These are phyloP conservation scores for Camelina hispida DNA, from an alignment of 345 rosid genomes.

Conservation along the genomic window DNA sequence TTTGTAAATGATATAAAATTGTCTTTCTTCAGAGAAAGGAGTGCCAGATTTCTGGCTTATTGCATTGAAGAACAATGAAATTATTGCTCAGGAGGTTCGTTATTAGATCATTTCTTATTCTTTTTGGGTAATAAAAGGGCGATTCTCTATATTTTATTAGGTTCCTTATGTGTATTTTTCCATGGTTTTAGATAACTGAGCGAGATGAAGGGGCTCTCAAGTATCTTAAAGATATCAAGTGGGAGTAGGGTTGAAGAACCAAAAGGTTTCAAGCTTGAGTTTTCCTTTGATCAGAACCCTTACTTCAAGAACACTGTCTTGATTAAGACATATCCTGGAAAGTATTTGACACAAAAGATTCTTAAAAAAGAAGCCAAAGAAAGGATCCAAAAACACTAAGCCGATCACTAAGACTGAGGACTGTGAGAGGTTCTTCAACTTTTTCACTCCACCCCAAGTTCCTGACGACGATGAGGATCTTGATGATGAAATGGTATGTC, in stretches of 20 bases:
- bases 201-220: constrained; percentile 93
- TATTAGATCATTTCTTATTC: background rate
- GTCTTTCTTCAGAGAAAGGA: constrained; percentile 72
- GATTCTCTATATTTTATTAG: background rate
- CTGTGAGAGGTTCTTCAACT: constrained; percentile 94
- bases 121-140: background rate
- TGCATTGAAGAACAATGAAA: constrained; percentile 97
- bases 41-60: constrained; percentile 95
- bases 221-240: constrained; percentile 85
- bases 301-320: constrained; percentile 82
- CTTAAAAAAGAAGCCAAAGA: constrained; percentile 95
- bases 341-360: constrained; percentile 87
- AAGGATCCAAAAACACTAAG: constrained; percentile 89
- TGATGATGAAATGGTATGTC: constrained; percentile 82
- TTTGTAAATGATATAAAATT: constrained; percentile 25
- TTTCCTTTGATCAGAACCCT: constrained; percentile 83
- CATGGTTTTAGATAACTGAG: constrained; percentile 67
- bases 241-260: constrained; percentile 79
- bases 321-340: constrained; percentile 85
- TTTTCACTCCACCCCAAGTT: constrained; percentile 92
- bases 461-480: constrained; percentile 94
- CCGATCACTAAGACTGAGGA: constrained; percentile 89
- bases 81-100: constrained; percentile 79
- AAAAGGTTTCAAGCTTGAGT: constrained; percentile 97
- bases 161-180: background rate